These are phyloP conservation scores for Arthroderma uncinatum DNA, from an alignment of 2,329 filamentous ascomycete genomes.

Conservation along the genomic window DNA sequence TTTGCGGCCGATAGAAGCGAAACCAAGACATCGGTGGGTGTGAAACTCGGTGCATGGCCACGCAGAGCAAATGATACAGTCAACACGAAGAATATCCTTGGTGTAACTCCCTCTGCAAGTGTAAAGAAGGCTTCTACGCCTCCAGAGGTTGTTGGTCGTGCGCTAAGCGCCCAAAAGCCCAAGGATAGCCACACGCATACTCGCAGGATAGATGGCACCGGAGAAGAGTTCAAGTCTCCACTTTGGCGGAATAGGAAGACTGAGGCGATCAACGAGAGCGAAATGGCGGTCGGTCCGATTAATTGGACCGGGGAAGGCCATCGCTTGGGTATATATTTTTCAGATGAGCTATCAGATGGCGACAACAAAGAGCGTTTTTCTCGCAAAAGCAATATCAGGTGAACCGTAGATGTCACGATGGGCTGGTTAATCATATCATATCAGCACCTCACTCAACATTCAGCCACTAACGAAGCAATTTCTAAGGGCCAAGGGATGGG, in stretches of 20 bases:
- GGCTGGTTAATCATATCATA: background rate
- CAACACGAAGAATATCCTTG: background rate
- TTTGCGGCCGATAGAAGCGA: background rate
- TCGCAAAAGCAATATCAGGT: slow-evolving; percentile 4
- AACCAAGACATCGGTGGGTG: background rate
- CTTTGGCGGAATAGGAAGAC: background rate
- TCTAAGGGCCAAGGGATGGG: background rate
- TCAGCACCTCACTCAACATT: background rate
- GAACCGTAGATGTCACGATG: background rate
- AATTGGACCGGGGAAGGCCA: background rate
- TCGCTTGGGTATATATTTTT: background rate
- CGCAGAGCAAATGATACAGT: background rate
- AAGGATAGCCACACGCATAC: background rate
- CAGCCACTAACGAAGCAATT: background rate
- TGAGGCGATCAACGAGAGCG: background rate
- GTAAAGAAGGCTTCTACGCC: background rate
- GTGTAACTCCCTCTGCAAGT: background rate
- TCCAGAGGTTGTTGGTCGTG: background rate
- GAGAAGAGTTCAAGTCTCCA: background rate
- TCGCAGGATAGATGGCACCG: background rate
- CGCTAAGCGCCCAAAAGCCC: background rate
- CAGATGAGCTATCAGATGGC: background rate
- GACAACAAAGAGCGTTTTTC: slow-evolving; percentile 3
- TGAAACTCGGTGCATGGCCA: background rate
- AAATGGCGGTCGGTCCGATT: background rate